Conservation (phyloP, 2,329 filamentous ascomycete species). For the Alternaria atra region DNA sequence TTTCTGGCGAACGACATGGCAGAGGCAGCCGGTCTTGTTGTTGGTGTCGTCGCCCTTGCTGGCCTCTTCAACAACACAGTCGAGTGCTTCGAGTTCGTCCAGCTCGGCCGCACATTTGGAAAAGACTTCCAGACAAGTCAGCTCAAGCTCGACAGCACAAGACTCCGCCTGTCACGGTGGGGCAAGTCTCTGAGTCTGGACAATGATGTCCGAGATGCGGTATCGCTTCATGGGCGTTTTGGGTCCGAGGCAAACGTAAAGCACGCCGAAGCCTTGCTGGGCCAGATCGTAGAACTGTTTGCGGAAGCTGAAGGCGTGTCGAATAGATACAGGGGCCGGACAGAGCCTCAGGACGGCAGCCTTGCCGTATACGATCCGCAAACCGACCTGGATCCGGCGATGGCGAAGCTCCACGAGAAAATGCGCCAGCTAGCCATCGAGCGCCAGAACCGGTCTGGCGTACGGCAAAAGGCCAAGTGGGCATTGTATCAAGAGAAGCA, state of each 20-base stretch:
- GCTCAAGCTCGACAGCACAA: neutral
- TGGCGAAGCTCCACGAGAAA: neutral
- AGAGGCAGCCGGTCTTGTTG: slow-evolving; percentile 26
- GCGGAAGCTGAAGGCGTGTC: neutral
- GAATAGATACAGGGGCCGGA: neutral
- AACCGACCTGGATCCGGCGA: neutral
- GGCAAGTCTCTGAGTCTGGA: neutral
- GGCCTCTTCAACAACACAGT: slow-evolving; percentile 32
- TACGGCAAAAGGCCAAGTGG: neutral
- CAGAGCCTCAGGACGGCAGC: neutral
- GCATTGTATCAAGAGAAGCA: neutral
- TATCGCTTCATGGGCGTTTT: neutral
- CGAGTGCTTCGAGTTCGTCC: slow-evolving; percentile 35
- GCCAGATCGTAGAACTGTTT: neutral
- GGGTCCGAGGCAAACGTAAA: neutral
- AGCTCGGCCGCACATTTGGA: slow-evolving; percentile 28
- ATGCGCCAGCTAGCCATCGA: neutral
- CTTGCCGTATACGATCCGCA: neutral
- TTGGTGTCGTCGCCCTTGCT: slow-evolving; percentile 28
- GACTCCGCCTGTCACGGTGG: neutral
- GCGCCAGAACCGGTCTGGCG: neutral
- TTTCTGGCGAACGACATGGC: too few relatives aligned
- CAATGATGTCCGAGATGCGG: neutral
- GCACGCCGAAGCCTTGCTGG: neutral
- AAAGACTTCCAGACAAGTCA: slow-evolving; percentile 24